Evolutionary conservation across 495 filamentous ascomycete species (phyloP), one percentile per base, ranked within the genome.

Genomic region (Alectoria sarmentosa): DNA sequence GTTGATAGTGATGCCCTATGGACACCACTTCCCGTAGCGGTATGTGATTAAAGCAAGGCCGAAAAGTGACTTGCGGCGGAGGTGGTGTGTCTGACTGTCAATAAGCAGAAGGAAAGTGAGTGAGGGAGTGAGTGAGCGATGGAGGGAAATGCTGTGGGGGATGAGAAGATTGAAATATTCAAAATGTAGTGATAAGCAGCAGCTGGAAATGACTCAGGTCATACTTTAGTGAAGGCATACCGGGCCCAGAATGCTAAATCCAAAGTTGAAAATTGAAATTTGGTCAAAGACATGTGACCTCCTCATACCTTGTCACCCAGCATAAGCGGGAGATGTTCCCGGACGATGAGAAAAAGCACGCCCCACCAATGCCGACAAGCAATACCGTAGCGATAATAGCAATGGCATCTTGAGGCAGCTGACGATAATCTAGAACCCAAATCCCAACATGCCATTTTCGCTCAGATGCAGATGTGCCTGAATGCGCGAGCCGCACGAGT

Each of bases 291-390:
- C 28, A 34, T 17, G 49, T 54, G 49, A 54, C 49, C 49, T 54
- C 49, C 49, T 54, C 49, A 54, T 54, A 32, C 28, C 49, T 54
- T 17, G 4, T 54, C 49, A 32, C 4, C 28, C 49, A 32, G 28
- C 49, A 32, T 32, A 3, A 32, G 49, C 49, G 49, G 49, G 49
- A 30, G 13, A 32, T 19, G 4, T 32, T 54, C 28, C 49, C 26
- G 49, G 49, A 7, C 3, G 28, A 54, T 32, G 14, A 37, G 36
- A 21, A 54, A 19, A 21, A 4, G 1, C 26, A 54, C 34, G 26
- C 49, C 49, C 49, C 49, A 32, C 49, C 4, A 32, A 54, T 54
- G 49, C 49, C 11, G 23, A 54, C 26, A 54, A 54, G 49, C 49
- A 54, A 32, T 26, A n/a, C 1, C 21, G 17, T 1, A 1, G 4